Base-by-base conservation (phyloP, 352 stramenopile species). In the Phytophthora macrochlamydospora region DNA sequence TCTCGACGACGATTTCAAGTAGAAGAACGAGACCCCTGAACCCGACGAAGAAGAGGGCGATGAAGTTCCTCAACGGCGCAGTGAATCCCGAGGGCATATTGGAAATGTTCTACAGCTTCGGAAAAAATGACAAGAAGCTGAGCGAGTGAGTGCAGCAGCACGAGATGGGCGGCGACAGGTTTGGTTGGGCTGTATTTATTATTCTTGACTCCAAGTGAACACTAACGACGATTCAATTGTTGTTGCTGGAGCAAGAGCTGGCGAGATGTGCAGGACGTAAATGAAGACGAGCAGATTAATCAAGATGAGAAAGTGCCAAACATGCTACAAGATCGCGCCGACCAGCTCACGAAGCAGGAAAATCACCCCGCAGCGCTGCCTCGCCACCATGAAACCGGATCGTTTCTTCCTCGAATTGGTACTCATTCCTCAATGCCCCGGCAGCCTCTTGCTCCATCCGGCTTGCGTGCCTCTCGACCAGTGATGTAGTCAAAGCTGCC, bases 91-190 rank as follows among this genome's bases (percentile, higher is more conserved):
- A 18, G 60, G 59, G 12, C 54, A 67, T 18, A 57, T 60, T n/a
- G 38, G 63, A 38, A 73, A 76, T 2, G 68, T 87, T 43, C 56
- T 79, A 11, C 68, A 81, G 42, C 60, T 89, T 8, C 79, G 80
- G 40, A 73, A 71, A 52, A 70, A 69, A 33, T 59, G 87, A 3
- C 67, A 71, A n/a, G 65, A 83, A 12, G 78, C 78, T 31, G 78
- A 89, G 51, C 70, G 59, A 45, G 60, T 61, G 6, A 84, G 59
- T 32, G 56, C 74, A 49, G 76, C 68, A 45, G 76, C 68, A 0
- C 59, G 71, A 49, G 65, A 78, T 13, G 78, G 73, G 6, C 55
- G 78, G 45, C 61, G 50, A 13, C 69, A 84, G 71, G 76, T 89
- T 51, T 38, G 60, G 42, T n/a, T 32, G 14, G 12, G 51, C 43